A percentile compares a stretch with the other conserved stretches of the same genome.
phyloP scores from a whole-genome alignment of 2,329 filamentous ascomycete genomes.

The Xylariomycetidae sp. region DNA sequence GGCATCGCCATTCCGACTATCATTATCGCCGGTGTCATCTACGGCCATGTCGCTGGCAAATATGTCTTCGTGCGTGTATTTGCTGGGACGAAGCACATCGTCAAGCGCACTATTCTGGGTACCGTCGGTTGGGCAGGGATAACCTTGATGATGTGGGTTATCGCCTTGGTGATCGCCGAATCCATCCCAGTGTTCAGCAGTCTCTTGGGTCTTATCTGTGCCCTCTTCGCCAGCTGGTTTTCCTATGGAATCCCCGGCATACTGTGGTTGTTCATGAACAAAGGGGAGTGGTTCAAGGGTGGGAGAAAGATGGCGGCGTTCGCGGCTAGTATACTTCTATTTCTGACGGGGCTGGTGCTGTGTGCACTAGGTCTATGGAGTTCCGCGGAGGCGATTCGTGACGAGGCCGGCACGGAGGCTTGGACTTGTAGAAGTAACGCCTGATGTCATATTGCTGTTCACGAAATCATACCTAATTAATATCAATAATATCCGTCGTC shows the following conservation, averaged over 20 bases:
- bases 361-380: conserved; percentile 37
- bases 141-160: conserved; percentile 48
- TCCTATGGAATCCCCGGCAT: conserved; percentile 46
- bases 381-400: conserved; percentile 31
- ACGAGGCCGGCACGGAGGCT: conserved; percentile 24
- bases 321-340: conserved; percentile 24
- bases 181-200: conserved; percentile 66
- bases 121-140: conserved; percentile 56
- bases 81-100: conserved; percentile 51
- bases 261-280: conserved; percentile 45
- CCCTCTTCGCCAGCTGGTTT: conserved; percentile 66
- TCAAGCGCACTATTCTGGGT: conserved; percentile 44
- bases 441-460: too few species aligned
- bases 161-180: conserved; percentile 65
- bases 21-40: conserved; percentile 66
- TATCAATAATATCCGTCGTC: too few species aligned
- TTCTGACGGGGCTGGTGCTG: conserved; percentile 30
- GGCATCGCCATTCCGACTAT: conserved; percentile 67
- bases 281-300: conserved; percentile 33
- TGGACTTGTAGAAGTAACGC: conserved; percentile 32
- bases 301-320: conserved; percentile 29
- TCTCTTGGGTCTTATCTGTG: conserved; percentile 57
- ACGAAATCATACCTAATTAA: too few species aligned
- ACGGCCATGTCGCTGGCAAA: conserved; percentile 62
- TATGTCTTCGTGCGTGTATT: conserved; percentile 63